phyloP scores from a whole-genome alignment of 305 asterid species.

The Andrographis paniculata region DNA sequence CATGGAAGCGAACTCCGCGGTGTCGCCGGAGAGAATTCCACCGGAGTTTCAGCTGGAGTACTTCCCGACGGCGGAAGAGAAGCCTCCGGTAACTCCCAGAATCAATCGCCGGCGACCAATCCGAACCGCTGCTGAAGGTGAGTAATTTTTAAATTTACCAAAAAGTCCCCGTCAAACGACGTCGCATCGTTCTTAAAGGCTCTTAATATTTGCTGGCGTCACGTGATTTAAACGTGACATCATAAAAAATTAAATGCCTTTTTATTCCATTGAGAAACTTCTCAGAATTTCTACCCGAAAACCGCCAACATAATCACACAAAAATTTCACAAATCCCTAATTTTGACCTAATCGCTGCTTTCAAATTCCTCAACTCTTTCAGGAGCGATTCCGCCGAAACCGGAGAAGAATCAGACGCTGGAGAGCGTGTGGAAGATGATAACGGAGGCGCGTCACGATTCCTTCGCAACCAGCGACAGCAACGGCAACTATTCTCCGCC shows the following conservation, averaged over 20 bases:
- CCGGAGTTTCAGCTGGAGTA: conserved; percentile 17
- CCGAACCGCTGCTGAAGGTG: conserved; percentile 26
- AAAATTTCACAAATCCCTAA: no score
- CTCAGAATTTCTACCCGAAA: no score
- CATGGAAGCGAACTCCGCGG: background rate
- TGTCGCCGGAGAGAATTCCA: conserved; percentile 13
- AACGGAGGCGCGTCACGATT: conserved; percentile 35
- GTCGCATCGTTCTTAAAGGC: background rate
- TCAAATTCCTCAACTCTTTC: no score
- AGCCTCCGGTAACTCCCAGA: conserved; percentile 16
- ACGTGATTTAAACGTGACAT: no score
- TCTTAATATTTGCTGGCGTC: background rate
- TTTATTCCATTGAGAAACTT: no score
- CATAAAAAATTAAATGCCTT: no score
- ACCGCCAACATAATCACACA: no score
- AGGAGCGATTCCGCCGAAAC: conserved; percentile 16
- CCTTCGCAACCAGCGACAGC: conserved; percentile 21
- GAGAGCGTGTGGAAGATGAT: conserved; percentile 55
- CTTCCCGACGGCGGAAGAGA: conserved; percentile 17
- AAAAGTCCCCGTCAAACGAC: background rate
- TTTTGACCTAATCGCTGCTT: no score
- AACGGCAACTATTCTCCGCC: conserved; percentile 5
- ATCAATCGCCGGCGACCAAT: conserved; percentile 19
- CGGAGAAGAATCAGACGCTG: conserved; percentile 28
- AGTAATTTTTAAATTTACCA: background rate